Base-by-base conservation (phyloP, 2,329 filamentous ascomycete genomes). In the Aspergillus thermomutatus region DNA sequence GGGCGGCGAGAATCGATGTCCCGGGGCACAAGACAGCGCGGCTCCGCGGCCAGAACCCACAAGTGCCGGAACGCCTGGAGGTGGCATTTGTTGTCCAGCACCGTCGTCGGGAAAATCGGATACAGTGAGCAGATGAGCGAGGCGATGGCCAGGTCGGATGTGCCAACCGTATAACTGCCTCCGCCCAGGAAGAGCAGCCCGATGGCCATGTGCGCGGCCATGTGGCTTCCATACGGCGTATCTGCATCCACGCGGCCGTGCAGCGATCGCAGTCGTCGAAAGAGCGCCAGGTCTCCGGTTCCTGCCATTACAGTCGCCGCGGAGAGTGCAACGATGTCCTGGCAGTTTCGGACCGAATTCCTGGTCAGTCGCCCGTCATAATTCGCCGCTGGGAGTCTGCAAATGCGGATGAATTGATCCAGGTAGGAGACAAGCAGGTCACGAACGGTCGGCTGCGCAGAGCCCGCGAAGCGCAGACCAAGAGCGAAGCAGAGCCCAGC, bases 31-130 rank as follows among this genome's bases (percentile, higher is more conserved):
- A 99, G 83, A 69, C 93, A 97, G 52, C 95, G 85, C 9, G 91
- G 86, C 67, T 99, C 94, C 0, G 90, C 88, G 1, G 94, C 94
- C 3, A 99, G 82, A 10, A 96, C 93, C 94, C 94, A 99, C 69
- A 99, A 90, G 74, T 99, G 93, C 4, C 95, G 87, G 77, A 99
- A 94, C 3, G 95, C 94, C 77, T 99, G 94, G 5, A 99, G 82
- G 67, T 99, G 94, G 10, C 91, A 92, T 62, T 90, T 89, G 69
- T 97, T 97, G 76, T 99, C 94, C 67, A 96, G 89, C 1, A 97
- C 90, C 28, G 86, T 88, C 9, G 85, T 88, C 0, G 94, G 94
- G 71, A 96, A 97, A 21, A 97, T 82, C 0, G 94, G 94, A 69
- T 99, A 99, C 72, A 99, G 96, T 1, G 94, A 89, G 46, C 94